Evolutionary conservation across 2,329 filamentous ascomycete genomes (phyloP).

Genomic region (Phaeosphaeriaceae sp.): DNA sequence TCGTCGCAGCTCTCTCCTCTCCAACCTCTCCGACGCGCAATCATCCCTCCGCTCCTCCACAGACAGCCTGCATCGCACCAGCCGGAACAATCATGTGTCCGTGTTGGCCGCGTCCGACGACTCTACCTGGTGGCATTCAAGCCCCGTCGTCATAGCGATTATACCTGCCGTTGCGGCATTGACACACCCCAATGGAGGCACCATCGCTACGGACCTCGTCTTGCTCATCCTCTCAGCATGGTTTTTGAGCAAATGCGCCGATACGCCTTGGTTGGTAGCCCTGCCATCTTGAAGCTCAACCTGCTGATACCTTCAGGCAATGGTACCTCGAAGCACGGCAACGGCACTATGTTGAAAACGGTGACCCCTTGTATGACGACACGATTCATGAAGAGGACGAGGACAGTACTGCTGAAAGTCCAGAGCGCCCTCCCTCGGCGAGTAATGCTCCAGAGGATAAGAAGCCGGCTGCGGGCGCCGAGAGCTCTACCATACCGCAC

Average conservation of each 20-base stretch:
- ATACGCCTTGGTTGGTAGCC: constrained; percentile 78
- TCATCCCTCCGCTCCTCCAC: constrained; percentile 71
- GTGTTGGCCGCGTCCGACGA: constrained; percentile 54
- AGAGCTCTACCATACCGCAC: constrained; percentile 9
- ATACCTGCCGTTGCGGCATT: constrained; percentile 86
- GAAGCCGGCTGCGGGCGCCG: constrained; percentile 7
- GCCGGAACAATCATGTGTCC: constrained; percentile 38
- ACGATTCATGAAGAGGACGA: constrained; percentile 43
- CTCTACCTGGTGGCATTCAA: constrained; percentile 75
- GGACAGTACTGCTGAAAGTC: constrained; percentile 19
- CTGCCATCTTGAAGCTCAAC: no score
- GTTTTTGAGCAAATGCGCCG: constrained; percentile 91
- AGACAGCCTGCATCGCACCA: constrained; percentile 70
- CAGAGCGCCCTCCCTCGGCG: constrained; percentile 16
- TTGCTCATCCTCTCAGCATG: constrained; percentile 80
- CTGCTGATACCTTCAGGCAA: constrained; percentile 47
- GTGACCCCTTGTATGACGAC: constrained; percentile 24
- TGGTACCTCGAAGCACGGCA: constrained; percentile 62
- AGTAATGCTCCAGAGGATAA: constrained; percentile 17
- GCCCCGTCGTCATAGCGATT: constrained; percentile 84
- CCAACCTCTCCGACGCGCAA: constrained; percentile 76
- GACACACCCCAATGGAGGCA: constrained; percentile 83
- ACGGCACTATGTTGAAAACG: constrained; percentile 32
- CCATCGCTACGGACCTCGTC: constrained; percentile 84
- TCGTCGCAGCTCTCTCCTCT: constrained; percentile 79